These are phyloP conservation scores for Platanthera guangdongensis DNA, from an alignment of 106 monocot genomes.

Conservation along the genomic window DNA sequence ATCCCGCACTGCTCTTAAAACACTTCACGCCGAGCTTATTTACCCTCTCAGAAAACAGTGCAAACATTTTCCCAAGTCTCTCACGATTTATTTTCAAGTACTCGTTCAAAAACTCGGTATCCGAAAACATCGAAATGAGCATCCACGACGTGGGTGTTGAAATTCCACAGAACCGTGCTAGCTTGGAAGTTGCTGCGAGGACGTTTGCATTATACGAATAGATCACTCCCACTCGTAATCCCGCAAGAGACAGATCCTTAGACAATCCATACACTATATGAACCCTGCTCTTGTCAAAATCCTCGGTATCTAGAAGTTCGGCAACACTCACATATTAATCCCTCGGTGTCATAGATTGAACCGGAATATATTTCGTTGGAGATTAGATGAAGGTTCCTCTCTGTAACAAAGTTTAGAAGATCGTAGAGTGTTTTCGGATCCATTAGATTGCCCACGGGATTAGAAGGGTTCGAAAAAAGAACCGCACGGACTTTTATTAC, in stretches of 20 bases:
- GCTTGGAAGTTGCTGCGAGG: constrained; percentile 44
- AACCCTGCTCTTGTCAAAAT: constrained; percentile 71
- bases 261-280: constrained; percentile 93
- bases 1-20: constrained; percentile 52
- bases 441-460: constrained; percentile 75
- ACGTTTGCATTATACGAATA: constrained; percentile 82
- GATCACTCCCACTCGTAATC: constrained; percentile 81
- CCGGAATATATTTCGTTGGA: constrained; percentile 95
- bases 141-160: constrained; percentile 62
- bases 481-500: constrained; percentile 82
- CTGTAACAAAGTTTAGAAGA: constrained; percentile 72
- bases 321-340: constrained; percentile 78
- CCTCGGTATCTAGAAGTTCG: constrained; percentile 58
- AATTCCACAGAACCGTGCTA: constrained; percentile 69
- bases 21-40: constrained; percentile 71
- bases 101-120: constrained; percentile 40
- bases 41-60: constrained; percentile 57
- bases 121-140: constrained; percentile 71
- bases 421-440: constrained; percentile 40
- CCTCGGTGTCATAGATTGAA: constrained; percentile 40
- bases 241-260: constrained; percentile 77
- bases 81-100: constrained; percentile 42
- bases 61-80: constrained; percentile 51
- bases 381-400: constrained; percentile 92
- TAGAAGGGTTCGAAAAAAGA: constrained; percentile 82